Percentiles rank a stretch among this genome's conserved stretches.
Evolutionary conservation across 768 basidiomycete genomes (phyloP).

Genomic region (Naganishia onofrii): DNA sequence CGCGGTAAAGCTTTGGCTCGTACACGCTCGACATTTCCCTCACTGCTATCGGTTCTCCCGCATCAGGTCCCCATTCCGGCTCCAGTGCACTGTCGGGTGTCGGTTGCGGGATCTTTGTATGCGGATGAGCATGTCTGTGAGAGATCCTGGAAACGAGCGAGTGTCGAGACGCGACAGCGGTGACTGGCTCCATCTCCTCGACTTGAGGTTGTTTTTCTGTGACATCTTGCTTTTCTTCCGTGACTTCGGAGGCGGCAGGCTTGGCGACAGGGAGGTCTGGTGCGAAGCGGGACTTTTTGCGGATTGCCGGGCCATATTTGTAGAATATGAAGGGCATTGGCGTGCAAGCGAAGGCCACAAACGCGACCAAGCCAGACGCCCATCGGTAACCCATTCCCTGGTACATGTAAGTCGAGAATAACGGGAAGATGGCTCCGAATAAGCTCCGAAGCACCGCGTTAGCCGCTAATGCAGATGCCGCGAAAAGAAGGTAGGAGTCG

Average conservation of each 20-base stretch:
- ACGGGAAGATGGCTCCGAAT: conserved; percentile 66
- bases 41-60: conserved; percentile 13
- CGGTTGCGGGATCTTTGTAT: conserved; percentile 12
- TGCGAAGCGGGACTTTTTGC: conserved; percentile 43
- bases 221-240: conserved; percentile 3
- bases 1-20: conserved; percentile 18
- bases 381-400: conserved; percentile 40
- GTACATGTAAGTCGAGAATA: conserved; percentile 68
- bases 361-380: conserved; percentile 38
- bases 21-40: conserved; percentile 14
- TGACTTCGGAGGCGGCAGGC: not conserved
- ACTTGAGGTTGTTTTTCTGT: no score
- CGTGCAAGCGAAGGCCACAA: conserved; percentile 36
- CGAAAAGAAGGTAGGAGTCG: conserved; percentile 47
- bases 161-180: not conserved
- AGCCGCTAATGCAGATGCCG: conserved; percentile 64
- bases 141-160: conserved; percentile 3
- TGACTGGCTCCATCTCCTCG: not conserved
- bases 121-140: not conserved
- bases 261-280: conserved; percentile 14
- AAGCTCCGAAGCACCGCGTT: conserved; percentile 62
- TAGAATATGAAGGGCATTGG: conserved; percentile 44
- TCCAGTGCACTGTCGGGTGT: conserved; percentile 19
- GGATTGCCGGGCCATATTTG: conserved; percentile 36
- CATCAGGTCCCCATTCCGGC: conserved; percentile 28